A percentile compares a stretch with the other conserved stretches of the same genome.
Evolutionary conservation across 495 filamentous ascomycete species (phyloP).

Genomic region (Aspergillus biplanus): DNA sequence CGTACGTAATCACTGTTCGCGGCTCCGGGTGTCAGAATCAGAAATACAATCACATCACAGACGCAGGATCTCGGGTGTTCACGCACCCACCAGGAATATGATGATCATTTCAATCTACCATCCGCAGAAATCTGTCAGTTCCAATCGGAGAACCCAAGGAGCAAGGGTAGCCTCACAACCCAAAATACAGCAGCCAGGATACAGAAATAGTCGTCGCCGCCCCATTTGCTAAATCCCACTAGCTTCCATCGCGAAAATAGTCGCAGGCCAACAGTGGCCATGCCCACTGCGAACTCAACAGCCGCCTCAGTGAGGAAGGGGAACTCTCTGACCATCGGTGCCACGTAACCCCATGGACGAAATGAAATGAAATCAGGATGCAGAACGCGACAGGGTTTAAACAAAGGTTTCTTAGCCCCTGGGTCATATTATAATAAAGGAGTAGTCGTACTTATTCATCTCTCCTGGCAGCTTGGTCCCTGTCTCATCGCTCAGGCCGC

Average conservation of each 20-base stretch:
- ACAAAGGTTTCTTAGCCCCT: no score
- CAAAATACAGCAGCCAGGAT: not conserved
- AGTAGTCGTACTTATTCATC: no score
- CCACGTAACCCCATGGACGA: no score
- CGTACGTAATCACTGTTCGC: not conserved
- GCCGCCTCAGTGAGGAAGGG: not conserved
- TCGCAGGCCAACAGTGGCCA: not conserved
- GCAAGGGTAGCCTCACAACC: not conserved
- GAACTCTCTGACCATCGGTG: not conserved
- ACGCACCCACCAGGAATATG: not conserved
- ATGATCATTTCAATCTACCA: not conserved
- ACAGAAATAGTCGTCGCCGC: not conserved
- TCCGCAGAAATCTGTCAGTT: not conserved
- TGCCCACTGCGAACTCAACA: not conserved
- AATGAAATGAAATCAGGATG: no score
- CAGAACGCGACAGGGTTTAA: no score
- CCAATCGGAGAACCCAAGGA: not conserved
- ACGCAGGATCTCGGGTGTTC: not conserved
- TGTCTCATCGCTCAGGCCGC: no score
- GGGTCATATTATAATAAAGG: no score
- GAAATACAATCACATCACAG: not conserved
- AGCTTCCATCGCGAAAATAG: conserved; percentile 2
- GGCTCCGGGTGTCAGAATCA: not conserved
- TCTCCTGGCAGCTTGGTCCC: no score
- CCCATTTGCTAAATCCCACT: not conserved